Conservation (phyloP, 106 monocot species). For the Dendrobium chrysotoxum region DNA sequence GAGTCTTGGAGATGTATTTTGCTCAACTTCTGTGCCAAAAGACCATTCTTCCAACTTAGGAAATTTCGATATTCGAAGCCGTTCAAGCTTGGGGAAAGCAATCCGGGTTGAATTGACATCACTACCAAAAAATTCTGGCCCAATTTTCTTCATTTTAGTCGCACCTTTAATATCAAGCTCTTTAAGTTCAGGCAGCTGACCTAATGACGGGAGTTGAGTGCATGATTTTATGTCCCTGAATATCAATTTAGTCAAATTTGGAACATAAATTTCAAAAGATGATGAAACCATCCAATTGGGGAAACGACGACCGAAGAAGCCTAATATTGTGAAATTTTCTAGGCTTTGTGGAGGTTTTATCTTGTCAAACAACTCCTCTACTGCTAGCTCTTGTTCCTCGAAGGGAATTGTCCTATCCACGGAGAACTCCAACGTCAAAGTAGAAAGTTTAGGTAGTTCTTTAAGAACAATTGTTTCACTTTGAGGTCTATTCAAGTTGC, state of each 20-base stretch:
- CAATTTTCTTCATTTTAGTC: constrained; percentile 3
- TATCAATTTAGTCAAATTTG: background rate
- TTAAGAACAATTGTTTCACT: background rate
- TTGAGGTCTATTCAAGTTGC: constrained; percentile 19
- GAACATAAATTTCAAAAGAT: background rate
- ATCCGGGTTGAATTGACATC: background rate
- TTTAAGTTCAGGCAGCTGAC: background rate
- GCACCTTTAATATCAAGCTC: background rate
- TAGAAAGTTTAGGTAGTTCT: background rate
- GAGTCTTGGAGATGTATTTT: too few relatives aligned
- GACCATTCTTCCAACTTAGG: constrained; percentile 31
- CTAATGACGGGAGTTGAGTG: too few relatives aligned
- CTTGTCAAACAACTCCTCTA: background rate
- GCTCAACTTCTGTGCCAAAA: background rate
- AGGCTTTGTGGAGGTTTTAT: background rate
- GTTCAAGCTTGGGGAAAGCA: constrained; percentile 16
- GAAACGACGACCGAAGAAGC: background rate
- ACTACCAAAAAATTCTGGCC: background rate
- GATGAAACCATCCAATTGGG: constrained; percentile 5
- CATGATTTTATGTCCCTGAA: background rate
- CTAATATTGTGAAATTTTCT: background rate
- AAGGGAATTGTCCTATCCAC: too few relatives aligned
- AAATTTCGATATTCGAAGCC: background rate
- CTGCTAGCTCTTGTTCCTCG: background rate
- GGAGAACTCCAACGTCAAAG: background rate